Evolutionary conservation across 2,329 filamentous ascomycete species (phyloP), one percentile per base, ranked within the genome.

Genomic region (Pseudogymnoascus sp.): DNA sequence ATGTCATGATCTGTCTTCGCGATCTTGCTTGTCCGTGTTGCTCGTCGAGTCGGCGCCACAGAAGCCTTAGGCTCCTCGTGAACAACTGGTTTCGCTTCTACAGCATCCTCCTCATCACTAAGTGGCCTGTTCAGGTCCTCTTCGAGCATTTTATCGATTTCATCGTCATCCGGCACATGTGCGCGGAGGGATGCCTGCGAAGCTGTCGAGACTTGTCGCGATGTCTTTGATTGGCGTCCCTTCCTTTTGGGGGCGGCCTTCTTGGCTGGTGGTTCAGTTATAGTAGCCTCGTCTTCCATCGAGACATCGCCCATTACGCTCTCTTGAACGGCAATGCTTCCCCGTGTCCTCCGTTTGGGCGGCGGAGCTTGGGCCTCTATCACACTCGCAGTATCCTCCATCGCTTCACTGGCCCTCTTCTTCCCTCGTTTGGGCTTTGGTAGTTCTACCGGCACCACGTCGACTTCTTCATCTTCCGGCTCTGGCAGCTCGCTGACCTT

Each of bases 91-190:
- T 74, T 75, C 6, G 79, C 73, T 35, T 79, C 77, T n/a, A 33
- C 12, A 25, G 18, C 42, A 56, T 56, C 25, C 50, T 84, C 83
- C 12, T 82, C 79, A 31, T 86, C 81, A 1, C 78, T 80, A 25
- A 82, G 70, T 1, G 79, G 82, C 31, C 79, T 77, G 47, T 87
- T 83, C 8, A 90, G 78, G 63, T 88, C 87, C 1, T 82, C 84
- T 69, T 88, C 82, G 1, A 90, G 76, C 59, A 84, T 84, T 21
- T 82, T 81, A 61, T 90, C 85, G 38, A 90, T 81, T 66, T 89
- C 86, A 1, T 85, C 82, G 65, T 90, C 85, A 62, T 84, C 79
- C 0, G 82, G 80, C 10, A 82, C 74, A 4, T 74, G 73, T 14
- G 75, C 75, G n/a, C 77, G 76, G 6, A 76, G 70, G 1, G 77